These are phyloP conservation scores for Suillus subalutaceus DNA, from an alignment of 768 basidiomycete genomes.

Conservation along the genomic window DNA sequence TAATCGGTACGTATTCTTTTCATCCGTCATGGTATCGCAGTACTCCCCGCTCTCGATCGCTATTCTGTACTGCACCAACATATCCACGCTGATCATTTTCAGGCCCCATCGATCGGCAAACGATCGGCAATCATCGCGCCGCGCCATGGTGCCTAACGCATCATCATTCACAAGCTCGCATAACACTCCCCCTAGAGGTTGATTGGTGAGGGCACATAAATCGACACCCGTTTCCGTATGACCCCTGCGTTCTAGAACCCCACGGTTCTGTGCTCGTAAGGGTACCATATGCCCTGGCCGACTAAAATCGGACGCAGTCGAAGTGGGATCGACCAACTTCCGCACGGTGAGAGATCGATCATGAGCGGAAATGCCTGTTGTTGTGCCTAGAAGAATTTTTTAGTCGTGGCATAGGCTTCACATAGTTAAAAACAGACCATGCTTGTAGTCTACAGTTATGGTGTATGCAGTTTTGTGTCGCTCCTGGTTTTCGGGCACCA, in stretches of 20 bases:
- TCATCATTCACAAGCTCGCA: slow-evolving; percentile 97
- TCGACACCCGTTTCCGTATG: slow-evolving; percentile 94
- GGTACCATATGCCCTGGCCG: slow-evolving; percentile 97
- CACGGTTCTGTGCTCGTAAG: slow-evolving; percentile 82
- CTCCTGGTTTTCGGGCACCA: slow-evolving; percentile 91
- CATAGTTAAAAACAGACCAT: slow-evolving; percentile 50
- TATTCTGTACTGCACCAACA: slow-evolving; percentile 61
- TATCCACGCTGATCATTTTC: slow-evolving; percentile 93
- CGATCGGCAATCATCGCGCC: slow-evolving; percentile 86
- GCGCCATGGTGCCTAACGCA: slow-evolving; percentile 84
- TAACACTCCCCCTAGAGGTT: slow-evolving; percentile 70
- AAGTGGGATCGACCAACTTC: slow-evolving; percentile 68
- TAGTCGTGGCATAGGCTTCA: neutral
- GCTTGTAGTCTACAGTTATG: slow-evolving; percentile 90
- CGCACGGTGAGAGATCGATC: slow-evolving; percentile 90
- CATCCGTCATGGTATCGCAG: neutral
- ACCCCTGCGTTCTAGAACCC: slow-evolving; percentile 81
- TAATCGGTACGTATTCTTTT: neutral
- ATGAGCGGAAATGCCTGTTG: slow-evolving; percentile 96
- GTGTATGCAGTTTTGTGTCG: slow-evolving; percentile 94
- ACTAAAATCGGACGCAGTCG: slow-evolving; percentile 70
- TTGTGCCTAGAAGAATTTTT: slow-evolving; percentile 58
- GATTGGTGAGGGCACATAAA: slow-evolving; percentile 73
- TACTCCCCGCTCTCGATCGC: neutral
- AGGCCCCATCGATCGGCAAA: slow-evolving; percentile 91